A percentile compares a stretch with the other conserved stretches of the same genome.
Evolutionary conservation across 2,329 filamentous ascomycete genomes (phyloP).

Genomic region (Metarhizium humberi): DNA sequence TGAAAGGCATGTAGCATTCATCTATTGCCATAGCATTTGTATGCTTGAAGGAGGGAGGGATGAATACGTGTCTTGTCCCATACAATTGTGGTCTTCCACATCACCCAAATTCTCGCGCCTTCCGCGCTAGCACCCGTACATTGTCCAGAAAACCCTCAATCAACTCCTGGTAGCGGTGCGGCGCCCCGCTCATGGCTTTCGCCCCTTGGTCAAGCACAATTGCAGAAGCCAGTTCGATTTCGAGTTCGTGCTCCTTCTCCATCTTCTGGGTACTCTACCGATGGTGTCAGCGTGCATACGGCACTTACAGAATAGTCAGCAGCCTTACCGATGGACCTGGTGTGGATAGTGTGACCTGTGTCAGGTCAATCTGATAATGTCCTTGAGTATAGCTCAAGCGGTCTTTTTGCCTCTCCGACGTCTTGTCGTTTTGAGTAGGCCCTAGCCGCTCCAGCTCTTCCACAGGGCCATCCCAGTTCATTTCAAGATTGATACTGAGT

Average conservation of each 20-base stretch:
- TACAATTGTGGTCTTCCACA: not conserved
- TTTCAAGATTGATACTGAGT: slow-evolving; percentile 90
- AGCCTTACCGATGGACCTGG: slow-evolving; percentile 27
- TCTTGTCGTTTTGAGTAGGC: slow-evolving; percentile 26
- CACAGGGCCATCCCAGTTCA: slow-evolving; percentile 67
- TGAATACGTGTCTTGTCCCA: not conserved
- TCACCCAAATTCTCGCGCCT: slow-evolving; percentile 24
- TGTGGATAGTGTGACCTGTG: slow-evolving; percentile 61
- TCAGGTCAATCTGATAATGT: slow-evolving; percentile 84
- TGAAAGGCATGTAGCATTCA: not conserved
- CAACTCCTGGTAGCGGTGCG: slow-evolving; percentile 55
- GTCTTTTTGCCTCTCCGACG: slow-evolving; percentile 71
- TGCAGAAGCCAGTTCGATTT: slow-evolving; percentile 62
- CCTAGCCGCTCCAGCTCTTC: slow-evolving; percentile 40
- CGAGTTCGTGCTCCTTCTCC: slow-evolving; percentile 69
- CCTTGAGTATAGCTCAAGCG: slow-evolving; percentile 84
- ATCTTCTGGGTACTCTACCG: slow-evolving; percentile 27
- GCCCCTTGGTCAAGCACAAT: slow-evolving; percentile 58
- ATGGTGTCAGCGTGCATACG: slow-evolving; percentile 1
- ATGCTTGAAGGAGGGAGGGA: not conserved
- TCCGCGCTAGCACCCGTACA: slow-evolving; percentile 47
- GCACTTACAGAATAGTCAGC: not conserved
- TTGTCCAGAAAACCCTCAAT: slow-evolving; percentile 72
- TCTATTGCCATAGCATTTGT: not conserved
- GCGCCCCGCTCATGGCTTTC: slow-evolving; percentile 38